Percentiles rank a stretch among this genome's conserved stretches.
phyloP scores from a whole-genome alignment of 1,139 yeast species.

The Blastobotrys ciferrii region DNA sequence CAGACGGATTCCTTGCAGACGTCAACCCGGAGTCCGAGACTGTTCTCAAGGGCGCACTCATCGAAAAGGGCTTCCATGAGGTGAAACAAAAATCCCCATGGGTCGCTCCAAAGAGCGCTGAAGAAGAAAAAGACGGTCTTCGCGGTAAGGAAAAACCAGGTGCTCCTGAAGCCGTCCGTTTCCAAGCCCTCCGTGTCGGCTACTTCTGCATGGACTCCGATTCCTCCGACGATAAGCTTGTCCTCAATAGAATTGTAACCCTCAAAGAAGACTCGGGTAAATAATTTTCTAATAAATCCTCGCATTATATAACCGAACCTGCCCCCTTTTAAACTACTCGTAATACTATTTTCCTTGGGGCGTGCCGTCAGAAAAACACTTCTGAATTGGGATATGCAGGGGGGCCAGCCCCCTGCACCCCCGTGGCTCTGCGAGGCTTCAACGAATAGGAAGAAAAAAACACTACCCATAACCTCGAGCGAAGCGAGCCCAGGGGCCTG shows the following conservation, averaged over 20 bases:
- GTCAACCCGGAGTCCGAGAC: slow-evolving; percentile 78
- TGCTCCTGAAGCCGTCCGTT: slow-evolving; percentile 82
- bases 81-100: slow-evolving; percentile 73
- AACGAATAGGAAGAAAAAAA: too few species aligned
- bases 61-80: slow-evolving; percentile 76
- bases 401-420: too few species aligned
- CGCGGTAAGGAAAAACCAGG: slow-evolving; percentile 57
- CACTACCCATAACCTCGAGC: too few species aligned
- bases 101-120: slow-evolving; percentile 49
- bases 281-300: too few species aligned
- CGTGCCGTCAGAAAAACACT: too few species aligned
- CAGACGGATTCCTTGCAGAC: slow-evolving; percentile 84
- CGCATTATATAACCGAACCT: too few species aligned
- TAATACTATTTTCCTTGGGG: too few species aligned
- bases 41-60: slow-evolving; percentile 59
- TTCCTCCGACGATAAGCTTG: slow-evolving; percentile 54
- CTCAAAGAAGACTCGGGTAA: slow-evolving; percentile 62
- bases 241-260: slow-evolving; percentile 85
- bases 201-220: slow-evolving; percentile 92
- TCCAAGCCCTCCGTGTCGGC: slow-evolving; percentile 97
- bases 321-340: too few species aligned
- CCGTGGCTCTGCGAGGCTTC: too few species aligned
- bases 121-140: slow-evolving; percentile 23
- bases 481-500: too few species aligned
- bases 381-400: too few species aligned